Conservation (phyloP, 75 land plant genomes). For the Sequoia sempervirens region DNA sequence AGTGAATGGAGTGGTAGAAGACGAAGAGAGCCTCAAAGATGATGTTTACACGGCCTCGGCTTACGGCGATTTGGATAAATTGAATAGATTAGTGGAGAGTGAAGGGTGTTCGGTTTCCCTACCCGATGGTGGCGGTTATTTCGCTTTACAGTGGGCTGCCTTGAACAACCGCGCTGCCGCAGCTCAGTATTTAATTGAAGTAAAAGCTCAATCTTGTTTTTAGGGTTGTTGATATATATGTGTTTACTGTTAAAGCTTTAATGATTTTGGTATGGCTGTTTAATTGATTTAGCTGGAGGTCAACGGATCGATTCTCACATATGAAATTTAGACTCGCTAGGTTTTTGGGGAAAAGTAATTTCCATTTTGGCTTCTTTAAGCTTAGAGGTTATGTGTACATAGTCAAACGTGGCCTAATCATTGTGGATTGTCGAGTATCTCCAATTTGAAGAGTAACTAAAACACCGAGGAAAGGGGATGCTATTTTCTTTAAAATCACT, state of each 20-base stretch:
- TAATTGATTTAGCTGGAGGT: background rate
- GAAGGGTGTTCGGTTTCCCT: conserved; percentile 83
- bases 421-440: background rate
- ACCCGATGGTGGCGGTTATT: conserved; percentile 78
- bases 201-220: background rate
- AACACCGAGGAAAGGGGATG: too few relatives aligned
- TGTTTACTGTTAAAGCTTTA: background rate
- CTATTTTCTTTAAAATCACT: too few relatives aligned
- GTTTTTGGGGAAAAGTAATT: background rate
- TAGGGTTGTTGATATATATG: conserved; percentile 4
- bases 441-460: too few relatives aligned
- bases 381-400: background rate
- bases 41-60: conserved; percentile 96
- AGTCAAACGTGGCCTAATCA: background rate
- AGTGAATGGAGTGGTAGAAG: conserved; percentile 11
- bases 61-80: conserved; percentile 93
- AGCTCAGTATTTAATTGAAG: conserved; percentile 90
- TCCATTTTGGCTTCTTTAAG: background rate
- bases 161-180: conserved; percentile 87
- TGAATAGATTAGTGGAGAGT: conserved; percentile 70
- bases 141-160: conserved; percentile 95
- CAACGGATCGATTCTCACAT: background rate
- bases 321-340: background rate
- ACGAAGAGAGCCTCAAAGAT: conserved; percentile 38
- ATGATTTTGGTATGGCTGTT: too few relatives aligned